Percentiles rank a stretch among this genome's conserved stretches.
Evolutionary conservation across 2,329 filamentous ascomycete genomes (phyloP).

Genomic region (Colletotrichum aenigma): DNA sequence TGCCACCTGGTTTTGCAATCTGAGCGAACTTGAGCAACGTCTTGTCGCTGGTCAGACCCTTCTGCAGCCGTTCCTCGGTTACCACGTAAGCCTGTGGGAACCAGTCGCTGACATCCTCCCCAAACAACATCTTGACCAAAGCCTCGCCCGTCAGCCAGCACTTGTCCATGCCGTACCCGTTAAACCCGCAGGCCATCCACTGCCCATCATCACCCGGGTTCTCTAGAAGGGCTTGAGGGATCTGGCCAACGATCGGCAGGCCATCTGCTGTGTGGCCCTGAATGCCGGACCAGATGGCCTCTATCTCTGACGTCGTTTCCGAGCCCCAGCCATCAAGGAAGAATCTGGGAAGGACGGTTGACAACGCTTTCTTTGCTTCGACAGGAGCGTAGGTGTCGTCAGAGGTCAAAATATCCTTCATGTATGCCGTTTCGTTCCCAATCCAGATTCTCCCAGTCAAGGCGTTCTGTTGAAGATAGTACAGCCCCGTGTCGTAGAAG

Average conservation of each 20-base stretch:
- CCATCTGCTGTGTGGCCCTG: conserved; percentile 13
- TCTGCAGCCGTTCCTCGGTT: conserved; percentile 25
- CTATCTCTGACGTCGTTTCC: neutral
- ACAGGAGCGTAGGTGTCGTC: conserved; percentile 3
- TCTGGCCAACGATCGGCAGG: conserved; percentile 12
- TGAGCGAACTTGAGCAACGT: neutral
- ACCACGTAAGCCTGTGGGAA: conserved; percentile 23
- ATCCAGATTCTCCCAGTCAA: neutral
- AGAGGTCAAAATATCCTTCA: neutral
- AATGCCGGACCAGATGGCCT: conserved; percentile 7
- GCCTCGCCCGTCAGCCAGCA: conserved; percentile 22
- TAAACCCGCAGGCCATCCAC: conserved; percentile 25
- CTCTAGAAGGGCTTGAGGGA: neutral
- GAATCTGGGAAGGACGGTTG: neutral
- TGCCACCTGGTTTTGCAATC: neutral
- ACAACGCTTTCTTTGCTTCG: neutral
- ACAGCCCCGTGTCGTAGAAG: neutral
- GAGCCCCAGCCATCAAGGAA: neutral
- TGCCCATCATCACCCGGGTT: neutral
- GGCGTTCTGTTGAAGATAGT: conserved; percentile 19
- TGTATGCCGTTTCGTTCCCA: conserved; percentile 4
- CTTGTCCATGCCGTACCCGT: conserved; percentile 26
- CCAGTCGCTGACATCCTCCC: conserved; percentile 24
- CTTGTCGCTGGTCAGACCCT: neutral
- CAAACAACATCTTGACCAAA: conserved; percentile 28